Base-by-base conservation (phyloP, 140 eudicot genomes). In the Cichorium intybus region DNA sequence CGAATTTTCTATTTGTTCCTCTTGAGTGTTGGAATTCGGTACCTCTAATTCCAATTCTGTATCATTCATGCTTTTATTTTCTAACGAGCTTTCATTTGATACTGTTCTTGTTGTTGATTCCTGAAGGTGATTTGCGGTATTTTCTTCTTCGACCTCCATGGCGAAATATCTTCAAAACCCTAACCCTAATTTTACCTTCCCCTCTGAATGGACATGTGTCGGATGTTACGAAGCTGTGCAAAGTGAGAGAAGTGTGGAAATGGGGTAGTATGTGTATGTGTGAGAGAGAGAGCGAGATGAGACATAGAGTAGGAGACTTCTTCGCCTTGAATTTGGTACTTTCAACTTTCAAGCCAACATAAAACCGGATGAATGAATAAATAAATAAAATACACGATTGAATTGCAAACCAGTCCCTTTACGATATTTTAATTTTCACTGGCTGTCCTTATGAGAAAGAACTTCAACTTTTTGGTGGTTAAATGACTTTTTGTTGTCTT, bases 151-250 rank as follows among this genome's bases (percentile, higher is more conserved):
- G 47, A 69, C 74, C 52, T 66, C 84, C 82, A 70, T 79, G 26
- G 62, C 27, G 56, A 47, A 64, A 58, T 33, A 17, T 12, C 29
- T 59, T 69, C 60, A 53, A 81, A 79, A 81, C 88, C 85, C 88
- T 79, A 81, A 81, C 81, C 85, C 88, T 78, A 81, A 77, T 59
- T 70, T 75, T 35, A 62, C 56, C 49, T 28, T 16, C 55, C 66
- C 60, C 7, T 56, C 46, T 3, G 47, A 56, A n/a, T n/a, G 33
- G 54, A 55, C 77, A 64, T 52, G 77, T 56, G 73, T 58, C 78
- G 78, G 78, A 73, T 64, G 73, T 65, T 73, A 64, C 78, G 73
- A 73, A 64, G 78, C 66, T 72, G 56, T 10, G 43, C 68, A 37
- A 59, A 15, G 41, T 23, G 62, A 43, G 69, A 46, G 54, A 41